Conservation (phyloP, 768 basidiomycete genomes). For the Paxillus ammoniavirescens region DNA sequence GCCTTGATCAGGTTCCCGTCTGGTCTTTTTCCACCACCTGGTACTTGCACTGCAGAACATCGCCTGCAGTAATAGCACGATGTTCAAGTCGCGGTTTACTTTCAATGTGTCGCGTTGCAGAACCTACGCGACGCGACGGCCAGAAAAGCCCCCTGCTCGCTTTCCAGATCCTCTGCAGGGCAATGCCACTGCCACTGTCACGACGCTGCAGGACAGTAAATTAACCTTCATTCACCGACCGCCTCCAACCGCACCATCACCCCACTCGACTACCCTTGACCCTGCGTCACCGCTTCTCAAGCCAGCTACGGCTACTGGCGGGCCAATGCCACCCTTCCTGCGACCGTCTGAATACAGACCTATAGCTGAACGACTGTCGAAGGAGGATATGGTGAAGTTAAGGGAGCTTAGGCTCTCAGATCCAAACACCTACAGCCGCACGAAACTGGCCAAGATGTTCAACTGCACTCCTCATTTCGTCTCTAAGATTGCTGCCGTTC, state of each 20-base stretch:
- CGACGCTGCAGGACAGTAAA: conserved; percentile 47
- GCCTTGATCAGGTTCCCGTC: too few species aligned
- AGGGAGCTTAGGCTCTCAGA: conserved; percentile 54
- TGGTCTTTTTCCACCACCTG: not conserved
- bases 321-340: conserved; percentile 47
- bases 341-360: conserved; percentile 38
- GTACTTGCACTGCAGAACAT: not conserved
- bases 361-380: conserved; percentile 43
- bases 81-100: conserved; percentile 22
- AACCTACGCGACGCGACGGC: conserved; percentile 41
- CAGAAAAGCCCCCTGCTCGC: conserved; percentile 48
- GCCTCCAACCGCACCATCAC: conserved; percentile 75
- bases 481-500: conserved; percentile 59
- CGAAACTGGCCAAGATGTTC: conserved; percentile 74
- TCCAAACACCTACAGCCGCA: conserved; percentile 59
- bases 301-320: conserved; percentile 28
- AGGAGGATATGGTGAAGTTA: conserved; percentile 55
- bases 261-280: conserved; percentile 64
- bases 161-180: conserved; percentile 56
- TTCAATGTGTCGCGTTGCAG: conserved; percentile 29
- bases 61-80: not conserved
- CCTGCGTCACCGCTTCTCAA: conserved; percentile 73
- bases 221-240: conserved; percentile 83
- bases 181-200: conserved; percentile 52
- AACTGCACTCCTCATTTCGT: conserved; percentile 70